Conservation (phyloP, 306 rosid genomes). For the Luffa acutangula region DNA sequence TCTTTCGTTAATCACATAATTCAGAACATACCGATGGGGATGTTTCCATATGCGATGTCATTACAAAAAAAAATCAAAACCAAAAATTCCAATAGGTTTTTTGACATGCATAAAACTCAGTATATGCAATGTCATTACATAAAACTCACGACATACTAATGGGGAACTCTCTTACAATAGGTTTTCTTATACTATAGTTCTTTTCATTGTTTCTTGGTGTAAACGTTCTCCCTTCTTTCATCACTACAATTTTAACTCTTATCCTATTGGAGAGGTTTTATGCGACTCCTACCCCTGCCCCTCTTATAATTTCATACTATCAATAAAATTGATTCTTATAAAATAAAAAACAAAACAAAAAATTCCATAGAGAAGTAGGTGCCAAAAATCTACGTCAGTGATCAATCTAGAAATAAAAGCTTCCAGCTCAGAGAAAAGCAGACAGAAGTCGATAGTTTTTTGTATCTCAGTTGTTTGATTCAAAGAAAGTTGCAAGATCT, state of each 20-base stretch:
- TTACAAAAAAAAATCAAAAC: background rate
- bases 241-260: too few species aligned
- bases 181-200: too few species aligned
- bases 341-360: background rate
- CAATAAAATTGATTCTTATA: too few species aligned
- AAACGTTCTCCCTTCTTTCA: too few species aligned
- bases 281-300: too few species aligned
- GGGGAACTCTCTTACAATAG: too few species aligned
- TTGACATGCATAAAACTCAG: too few species aligned
- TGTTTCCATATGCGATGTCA: background rate
- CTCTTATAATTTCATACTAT: too few species aligned
- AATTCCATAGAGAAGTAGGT: background rate
- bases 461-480: background rate
- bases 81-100: background rate
- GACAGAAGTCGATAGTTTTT: background rate
- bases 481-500: slow-evolving; percentile 8
- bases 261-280: too few species aligned
- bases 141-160: too few species aligned
- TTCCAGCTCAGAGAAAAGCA: background rate
- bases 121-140: too few species aligned
- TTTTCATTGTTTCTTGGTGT: too few species aligned
- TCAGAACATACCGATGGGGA: background rate
- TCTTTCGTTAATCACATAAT: background rate
- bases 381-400: background rate
- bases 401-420: background rate